phyloP scores from a whole-genome alignment of 2,329 filamentous ascomycete species.

The Diplodia corticola region DNA sequence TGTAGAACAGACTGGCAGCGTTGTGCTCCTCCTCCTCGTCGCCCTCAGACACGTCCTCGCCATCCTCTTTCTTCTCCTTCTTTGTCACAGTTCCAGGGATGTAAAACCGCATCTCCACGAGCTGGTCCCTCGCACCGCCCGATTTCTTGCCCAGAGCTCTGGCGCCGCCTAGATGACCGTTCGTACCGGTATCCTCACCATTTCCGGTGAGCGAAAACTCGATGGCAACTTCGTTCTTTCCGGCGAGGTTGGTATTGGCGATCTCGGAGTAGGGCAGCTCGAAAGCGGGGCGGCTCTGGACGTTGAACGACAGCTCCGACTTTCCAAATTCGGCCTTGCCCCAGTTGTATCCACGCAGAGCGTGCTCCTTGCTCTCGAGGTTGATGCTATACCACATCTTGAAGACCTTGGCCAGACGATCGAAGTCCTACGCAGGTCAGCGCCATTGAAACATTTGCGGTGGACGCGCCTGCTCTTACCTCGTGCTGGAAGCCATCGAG shows the following conservation, averaged over 20 bases:
- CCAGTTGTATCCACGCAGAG: conserved; percentile 98
- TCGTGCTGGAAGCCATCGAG: conserved; percentile 94
- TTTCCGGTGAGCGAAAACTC: conserved; percentile 82
- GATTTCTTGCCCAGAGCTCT: conserved; percentile 82
- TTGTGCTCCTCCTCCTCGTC: conserved; percentile 82
- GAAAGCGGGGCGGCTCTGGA: conserved; percentile 94
- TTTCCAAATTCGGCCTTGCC: conserved; percentile 97
- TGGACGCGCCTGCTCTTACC: conserved; percentile 42
- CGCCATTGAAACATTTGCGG: neutral
- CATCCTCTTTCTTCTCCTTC: conserved; percentile 69
- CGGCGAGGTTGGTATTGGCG: conserved; percentile 94
- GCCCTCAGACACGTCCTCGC: conserved; percentile 60
- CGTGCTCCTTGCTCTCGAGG: conserved; percentile 90
- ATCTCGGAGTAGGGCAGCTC: conserved; percentile 97
- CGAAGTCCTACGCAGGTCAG: conserved; percentile 65
- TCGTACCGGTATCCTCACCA: conserved; percentile 69
- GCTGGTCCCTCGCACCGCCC: conserved; percentile 83
- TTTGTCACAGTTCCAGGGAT: conserved; percentile 82
- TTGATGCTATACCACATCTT: conserved; percentile 97
- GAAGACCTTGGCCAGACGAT: conserved; percentile 87
- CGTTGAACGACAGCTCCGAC: conserved; percentile 92
- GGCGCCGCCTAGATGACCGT: conserved; percentile 72
- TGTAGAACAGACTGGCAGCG: conserved; percentile 95
- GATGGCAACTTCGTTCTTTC: conserved; percentile 95
- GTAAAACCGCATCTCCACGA: conserved; percentile 99